Evolutionary conservation across 495 filamentous ascomycete genomes (phyloP).

Genomic region (Penicillium mononematosum): DNA sequence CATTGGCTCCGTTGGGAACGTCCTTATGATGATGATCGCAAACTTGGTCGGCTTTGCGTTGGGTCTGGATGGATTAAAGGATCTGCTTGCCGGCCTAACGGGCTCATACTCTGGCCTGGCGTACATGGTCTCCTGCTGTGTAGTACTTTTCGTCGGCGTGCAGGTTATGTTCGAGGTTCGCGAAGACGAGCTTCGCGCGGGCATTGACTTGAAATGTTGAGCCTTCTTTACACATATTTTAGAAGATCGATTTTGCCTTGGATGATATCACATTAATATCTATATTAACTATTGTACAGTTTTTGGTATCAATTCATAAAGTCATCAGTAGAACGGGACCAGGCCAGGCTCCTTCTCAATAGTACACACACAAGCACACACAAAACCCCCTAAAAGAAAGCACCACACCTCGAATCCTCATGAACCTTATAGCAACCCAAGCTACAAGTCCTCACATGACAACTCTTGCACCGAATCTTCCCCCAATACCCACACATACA

Average conservation of each 20-base stretch:
- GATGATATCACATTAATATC: constrained; percentile 7
- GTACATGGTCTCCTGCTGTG: constrained; percentile 70
- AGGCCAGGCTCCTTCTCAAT: constrained; percentile 5
- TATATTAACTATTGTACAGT: constrained; percentile 23
- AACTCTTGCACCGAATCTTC: constrained; percentile 78
- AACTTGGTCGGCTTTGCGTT: constrained; percentile 95
- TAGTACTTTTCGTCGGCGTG: constrained; percentile 74
- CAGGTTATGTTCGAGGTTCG: constrained; percentile 97
- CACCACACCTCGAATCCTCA: constrained; percentile 75
- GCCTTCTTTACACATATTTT: not conserved
- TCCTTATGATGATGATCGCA: constrained; percentile 93
- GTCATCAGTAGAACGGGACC: constrained; percentile 17
- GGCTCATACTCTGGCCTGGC: constrained; percentile 69
- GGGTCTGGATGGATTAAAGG: constrained; percentile 81
- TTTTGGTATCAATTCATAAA: constrained; percentile 26
- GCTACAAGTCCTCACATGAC: constrained; percentile 76
- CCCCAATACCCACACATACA: constrained; percentile 94
- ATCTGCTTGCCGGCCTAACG: constrained; percentile 70
- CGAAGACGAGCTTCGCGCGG: constrained; percentile 75
- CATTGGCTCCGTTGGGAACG: constrained; percentile 79
- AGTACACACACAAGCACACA: constrained; percentile 12
- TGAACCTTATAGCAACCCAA: constrained; percentile 78
- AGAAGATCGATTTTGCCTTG: not conserved
- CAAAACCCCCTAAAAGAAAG: constrained; percentile 43
- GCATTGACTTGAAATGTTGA: constrained; percentile 84